Evolutionary conservation across 768 basidiomycete species (phyloP).

Genomic region (Kwoniella botswanensis): DNA sequence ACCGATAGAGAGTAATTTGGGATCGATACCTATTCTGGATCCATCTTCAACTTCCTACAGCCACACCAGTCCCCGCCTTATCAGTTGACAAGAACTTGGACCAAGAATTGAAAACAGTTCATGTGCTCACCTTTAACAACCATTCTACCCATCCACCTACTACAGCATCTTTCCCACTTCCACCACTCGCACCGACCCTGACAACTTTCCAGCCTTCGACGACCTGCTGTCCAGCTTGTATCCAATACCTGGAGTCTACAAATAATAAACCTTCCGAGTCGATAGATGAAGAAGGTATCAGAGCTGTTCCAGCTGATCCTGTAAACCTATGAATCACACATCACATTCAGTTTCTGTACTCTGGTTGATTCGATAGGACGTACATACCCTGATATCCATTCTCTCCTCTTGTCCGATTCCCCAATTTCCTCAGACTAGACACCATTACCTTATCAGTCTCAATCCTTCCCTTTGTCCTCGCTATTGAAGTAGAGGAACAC

Average conservation of each 20-base stretch:
- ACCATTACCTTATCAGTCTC: neutral
- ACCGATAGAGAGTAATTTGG: constrained; percentile 46
- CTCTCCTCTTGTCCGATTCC: constrained; percentile 44
- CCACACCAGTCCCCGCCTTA: too few species aligned
- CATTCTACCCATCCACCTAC: constrained; percentile 43
- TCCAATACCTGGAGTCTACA: constrained; percentile 56
- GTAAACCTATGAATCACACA: constrained; percentile 37
- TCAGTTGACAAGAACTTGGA: too few species aligned
- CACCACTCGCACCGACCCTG: constrained; percentile 32
- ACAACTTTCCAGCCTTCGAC: constrained; percentile 45
- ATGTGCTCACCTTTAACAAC: constrained; percentile 38
- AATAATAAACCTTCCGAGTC: constrained; percentile 40
- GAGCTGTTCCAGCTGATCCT: constrained; percentile 53
- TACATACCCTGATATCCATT: constrained; percentile 46
- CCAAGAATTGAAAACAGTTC: neutral
- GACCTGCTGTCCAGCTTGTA: constrained; percentile 52
- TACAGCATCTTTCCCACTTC: constrained; percentile 28
- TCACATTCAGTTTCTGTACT: neutral
- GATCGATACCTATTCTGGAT: constrained; percentile 51
- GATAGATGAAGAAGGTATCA: constrained; percentile 33
- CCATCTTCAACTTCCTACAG: constrained; percentile 41
- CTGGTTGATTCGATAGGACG: too few species aligned
- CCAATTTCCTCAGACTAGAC: constrained; percentile 50
- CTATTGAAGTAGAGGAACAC: neutral
- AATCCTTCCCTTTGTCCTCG: neutral